Evolutionary conservation across 2,329 filamentous ascomycete species (phyloP).

Genomic region (Pseudocercospora fijiensis): DNA sequence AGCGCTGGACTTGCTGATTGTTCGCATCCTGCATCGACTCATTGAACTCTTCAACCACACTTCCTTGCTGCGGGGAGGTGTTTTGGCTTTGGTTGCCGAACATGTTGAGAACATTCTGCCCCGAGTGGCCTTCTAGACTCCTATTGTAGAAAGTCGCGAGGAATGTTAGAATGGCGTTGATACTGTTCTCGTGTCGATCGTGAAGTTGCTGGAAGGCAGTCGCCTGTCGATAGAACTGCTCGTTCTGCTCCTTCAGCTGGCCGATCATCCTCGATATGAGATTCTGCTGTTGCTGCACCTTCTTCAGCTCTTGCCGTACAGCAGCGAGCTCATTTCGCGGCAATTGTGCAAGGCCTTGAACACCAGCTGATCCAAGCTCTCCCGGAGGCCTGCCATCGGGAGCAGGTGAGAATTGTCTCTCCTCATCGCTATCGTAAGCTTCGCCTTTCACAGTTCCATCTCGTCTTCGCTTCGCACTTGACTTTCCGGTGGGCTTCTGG

Average conservation of each 20-base stretch:
- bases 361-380: slow-evolving; percentile 38
- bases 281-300: slow-evolving; percentile 81
- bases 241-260: slow-evolving; percentile 79
- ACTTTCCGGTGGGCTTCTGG: slow-evolving; percentile 82
- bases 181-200: slow-evolving; percentile 95
- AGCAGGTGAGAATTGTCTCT: slow-evolving; percentile 39
- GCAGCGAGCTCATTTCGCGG: slow-evolving; percentile 72
- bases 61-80: slow-evolving; percentile 51
- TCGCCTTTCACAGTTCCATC: slow-evolving; percentile 60
- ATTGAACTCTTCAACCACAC: slow-evolving; percentile 61
- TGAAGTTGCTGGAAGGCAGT: slow-evolving; percentile 87
- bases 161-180: slow-evolving; percentile 97
- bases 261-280: slow-evolving; percentile 81
- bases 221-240: slow-evolving; percentile 83
- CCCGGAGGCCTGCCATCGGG: slow-evolving; percentile 28
- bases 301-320: slow-evolving; percentile 75
- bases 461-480: slow-evolving; percentile 49
- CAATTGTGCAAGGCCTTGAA: slow-evolving; percentile 53
- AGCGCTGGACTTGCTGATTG: slow-evolving; percentile 34
- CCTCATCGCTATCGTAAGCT: slow-evolving; percentile 71
- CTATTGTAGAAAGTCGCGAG: slow-evolving; percentile 95
- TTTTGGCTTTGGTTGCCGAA: slow-evolving; percentile 58
- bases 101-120: slow-evolving; percentile 78
- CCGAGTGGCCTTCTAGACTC: slow-evolving; percentile 79
- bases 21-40: slow-evolving; percentile 41